Evolutionary conservation across 169 alveolate species (phyloP).

Genomic region (Toxoplasma gondii): DNA sequence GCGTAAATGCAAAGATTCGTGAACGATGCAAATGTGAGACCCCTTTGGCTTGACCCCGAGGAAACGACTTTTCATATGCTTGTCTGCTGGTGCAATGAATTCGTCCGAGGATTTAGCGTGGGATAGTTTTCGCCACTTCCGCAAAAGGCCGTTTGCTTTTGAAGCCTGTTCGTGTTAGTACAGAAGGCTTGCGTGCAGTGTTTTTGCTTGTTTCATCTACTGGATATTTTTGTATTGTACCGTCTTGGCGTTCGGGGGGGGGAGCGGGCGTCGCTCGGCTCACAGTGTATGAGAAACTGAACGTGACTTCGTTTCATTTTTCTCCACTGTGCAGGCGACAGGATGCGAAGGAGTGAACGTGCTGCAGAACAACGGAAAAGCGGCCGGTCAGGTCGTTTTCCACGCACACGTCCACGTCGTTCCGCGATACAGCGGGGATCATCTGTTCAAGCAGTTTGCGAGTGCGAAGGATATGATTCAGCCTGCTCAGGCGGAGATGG

Average conservation of each 20-base stretch:
- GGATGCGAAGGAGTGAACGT: slow-evolving; percentile 65
- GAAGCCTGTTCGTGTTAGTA: too few relatives aligned
- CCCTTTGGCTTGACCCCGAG: too few relatives aligned
- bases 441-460: slow-evolving; percentile 44
- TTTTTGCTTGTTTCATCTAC: neutral
- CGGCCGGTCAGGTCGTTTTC: slow-evolving; percentile 68
- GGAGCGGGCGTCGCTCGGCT: neutral
- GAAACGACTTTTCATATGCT: too few relatives aligned
- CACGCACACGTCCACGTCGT: slow-evolving; percentile 65
- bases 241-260: too few relatives aligned
- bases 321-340: slow-evolving; percentile 50
- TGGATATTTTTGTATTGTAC: too few relatives aligned
- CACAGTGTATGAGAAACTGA: too few relatives aligned
- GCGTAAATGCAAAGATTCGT: too few relatives aligned
- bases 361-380: slow-evolving; percentile 64
- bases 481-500: slow-evolving; percentile 37
- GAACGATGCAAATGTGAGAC: too few relatives aligned
- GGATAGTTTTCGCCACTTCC: too few relatives aligned
- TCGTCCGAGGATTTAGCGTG: too few relatives aligned
- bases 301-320: neutral
- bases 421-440: slow-evolving; percentile 57
- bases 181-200: neutral
- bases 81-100: too few relatives aligned
- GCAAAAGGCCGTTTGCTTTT: too few relatives aligned
- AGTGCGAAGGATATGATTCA: slow-evolving; percentile 58